phyloP scores from a whole-genome alignment of 768 basidiomycete species.

The Collybia sp. region DNA sequence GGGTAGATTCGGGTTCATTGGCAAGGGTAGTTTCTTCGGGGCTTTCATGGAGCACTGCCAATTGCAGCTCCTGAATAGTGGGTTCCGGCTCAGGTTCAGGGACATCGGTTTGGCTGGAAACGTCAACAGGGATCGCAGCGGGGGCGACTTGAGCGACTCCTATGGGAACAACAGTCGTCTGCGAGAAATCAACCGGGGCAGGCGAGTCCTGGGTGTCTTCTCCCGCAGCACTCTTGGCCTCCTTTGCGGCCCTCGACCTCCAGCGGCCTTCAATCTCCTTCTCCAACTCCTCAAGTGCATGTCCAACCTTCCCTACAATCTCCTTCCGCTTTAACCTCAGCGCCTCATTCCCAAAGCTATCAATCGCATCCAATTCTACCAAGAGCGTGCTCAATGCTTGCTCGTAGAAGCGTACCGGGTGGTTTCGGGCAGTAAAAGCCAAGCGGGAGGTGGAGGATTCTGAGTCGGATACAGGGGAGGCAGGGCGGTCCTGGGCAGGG shows the following conservation, averaged over 20 bases:
- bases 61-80: background rate
- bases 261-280: conserved; percentile 38
- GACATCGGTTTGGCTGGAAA: too few species aligned
- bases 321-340: conserved; percentile 50
- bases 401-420: conserved; percentile 57
- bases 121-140: too few species aligned
- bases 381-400: conserved; percentile 56
- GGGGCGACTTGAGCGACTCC: too few species aligned
- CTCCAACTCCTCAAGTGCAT: conserved; percentile 50
- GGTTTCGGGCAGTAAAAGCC: conserved; percentile 53
- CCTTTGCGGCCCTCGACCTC: conserved; percentile 21
- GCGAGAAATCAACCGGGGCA: background rate
- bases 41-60: background rate
- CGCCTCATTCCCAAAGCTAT: conserved; percentile 52
- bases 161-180: background rate
- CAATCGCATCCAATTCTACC: conserved; percentile 51
- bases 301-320: conserved; percentile 51
- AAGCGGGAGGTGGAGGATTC: conserved; percentile 30
- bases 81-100: too few species aligned
- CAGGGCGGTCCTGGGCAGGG: conserved; percentile 16
- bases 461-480: conserved; percentile 11
- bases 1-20: background rate
- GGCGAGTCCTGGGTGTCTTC: conserved; percentile 4
- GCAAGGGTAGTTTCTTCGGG: background rate
- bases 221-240: conserved; percentile 11